phyloP scores from a whole-genome alignment of 768 basidiomycete species.

The Xerocomellus intermedius region DNA sequence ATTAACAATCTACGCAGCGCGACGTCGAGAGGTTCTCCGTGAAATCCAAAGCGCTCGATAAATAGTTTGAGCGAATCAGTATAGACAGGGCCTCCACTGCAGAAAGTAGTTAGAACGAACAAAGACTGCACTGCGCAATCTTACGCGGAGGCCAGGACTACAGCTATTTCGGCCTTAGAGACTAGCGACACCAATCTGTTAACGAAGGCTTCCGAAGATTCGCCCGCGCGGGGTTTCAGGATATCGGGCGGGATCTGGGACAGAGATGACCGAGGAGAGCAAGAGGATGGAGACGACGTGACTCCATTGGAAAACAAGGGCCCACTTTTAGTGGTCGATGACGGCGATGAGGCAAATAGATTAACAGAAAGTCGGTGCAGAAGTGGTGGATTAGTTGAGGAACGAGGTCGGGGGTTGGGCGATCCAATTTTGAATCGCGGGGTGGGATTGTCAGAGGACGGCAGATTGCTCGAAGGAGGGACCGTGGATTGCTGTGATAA shows the following conservation, averaged over 20 bases:
- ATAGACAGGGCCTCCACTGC: conserved; percentile 72
- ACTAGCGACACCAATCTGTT: conserved; percentile 60
- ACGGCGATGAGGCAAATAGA: conserved; percentile 51
- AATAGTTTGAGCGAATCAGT: conserved; percentile 65
- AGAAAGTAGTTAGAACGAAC: conserved; percentile 8
- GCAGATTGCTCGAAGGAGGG: conserved; percentile 11
- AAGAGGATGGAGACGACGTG: conserved; percentile 27
- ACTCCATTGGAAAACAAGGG: conserved; percentile 8
- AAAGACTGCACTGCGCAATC: conserved; percentile 3
- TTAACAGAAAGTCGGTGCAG: conserved; percentile 69
- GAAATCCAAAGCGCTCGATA: conserved; percentile 76
- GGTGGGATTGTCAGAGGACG: background rate
- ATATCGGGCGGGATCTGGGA: conserved; percentile 44
- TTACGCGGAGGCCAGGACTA: conserved; percentile 80
- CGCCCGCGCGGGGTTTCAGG: conserved; percentile 56
- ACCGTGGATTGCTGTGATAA: conserved; percentile 20
- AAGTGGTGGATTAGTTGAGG: conserved; percentile 66
- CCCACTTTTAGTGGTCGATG: conserved; percentile 27
- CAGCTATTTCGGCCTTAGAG: conserved; percentile 75
- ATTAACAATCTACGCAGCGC: conserved; percentile 87
- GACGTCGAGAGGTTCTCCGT: conserved; percentile 81
- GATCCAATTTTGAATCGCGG: conserved; percentile 24
- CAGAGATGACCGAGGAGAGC: conserved; percentile 46
- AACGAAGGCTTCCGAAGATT: conserved; percentile 72
- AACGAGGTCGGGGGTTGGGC: conserved; percentile 43